Evolutionary conservation across 2,329 filamentous ascomycete genomes (phyloP), one percentile per base, ranked within the genome.

Genomic region (Pseudocercospora fuligena): DNA sequence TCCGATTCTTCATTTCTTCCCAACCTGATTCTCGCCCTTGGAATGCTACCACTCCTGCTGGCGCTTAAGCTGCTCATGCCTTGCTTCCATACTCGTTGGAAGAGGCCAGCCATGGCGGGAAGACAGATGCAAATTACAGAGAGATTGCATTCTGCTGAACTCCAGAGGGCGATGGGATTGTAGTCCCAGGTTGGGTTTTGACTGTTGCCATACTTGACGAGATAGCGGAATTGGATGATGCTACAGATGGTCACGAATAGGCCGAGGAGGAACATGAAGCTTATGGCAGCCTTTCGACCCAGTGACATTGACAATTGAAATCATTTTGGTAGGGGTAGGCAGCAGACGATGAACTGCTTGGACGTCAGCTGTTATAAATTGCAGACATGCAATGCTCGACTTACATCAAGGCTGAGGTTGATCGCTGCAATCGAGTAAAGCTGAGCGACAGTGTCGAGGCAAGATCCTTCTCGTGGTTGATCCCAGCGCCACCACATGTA

Each of bases 321-420:
- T 16, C 43, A 47, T 40, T 62, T 53, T 27, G 60, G 60, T 53
- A 62, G 51, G 9, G 19, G 83, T 25, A 65, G 33, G 7, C 33
- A 40, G 31, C 58, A 53, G 36, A 65, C 46, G 25, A 65, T 43
- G 57, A 65, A 53, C 43, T 47, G 43, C n/a, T 7, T 7, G n/a
- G 5, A 23, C 43, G 2, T 47, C 21, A 47, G 16, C 21, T 31
- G 29, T 8, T 31, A 8, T 5, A 31, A 31, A n/a, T n/a, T n/a
- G n/a, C n/a, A n/a, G n/a, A n/a, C n/a, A n/a, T n/a, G n/a, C n/a
- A n/a, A n/a, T n/a, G n/a, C n/a, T 47, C 2, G 43, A 19, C 43
- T 47, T 8, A 47, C 43, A 46, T 65, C 63, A 16, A 60, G 29
- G 14, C 53, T 29, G 47, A 60, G 31, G 25, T 60, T 60, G 47